A percentile compares a stretch with the other conserved stretches of the same genome.
phyloP scores from a whole-genome alignment of 31 red algal genomes.

The Endocladia muricata region DNA sequence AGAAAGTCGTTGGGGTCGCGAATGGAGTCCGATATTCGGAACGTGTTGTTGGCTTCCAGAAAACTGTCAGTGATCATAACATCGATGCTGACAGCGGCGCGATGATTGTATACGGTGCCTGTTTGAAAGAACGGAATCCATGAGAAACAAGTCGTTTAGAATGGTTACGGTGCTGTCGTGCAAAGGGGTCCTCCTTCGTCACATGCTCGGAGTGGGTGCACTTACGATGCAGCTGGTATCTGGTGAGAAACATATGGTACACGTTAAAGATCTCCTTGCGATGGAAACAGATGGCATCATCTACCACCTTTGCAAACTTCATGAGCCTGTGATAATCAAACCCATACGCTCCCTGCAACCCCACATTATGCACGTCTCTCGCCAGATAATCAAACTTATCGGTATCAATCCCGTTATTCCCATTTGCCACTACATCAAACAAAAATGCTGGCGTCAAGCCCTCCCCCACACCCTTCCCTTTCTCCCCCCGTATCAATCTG shows the following conservation, averaged over 20 bases:
- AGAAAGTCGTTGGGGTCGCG: constrained; percentile 69
- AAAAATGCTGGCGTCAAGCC: constrained; percentile 47
- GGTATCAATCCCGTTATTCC: constrained; percentile 77
- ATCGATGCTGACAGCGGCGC: constrained; percentile 78
- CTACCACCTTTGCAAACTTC: constrained; percentile 77
- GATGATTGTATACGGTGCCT: constrained; percentile 91
- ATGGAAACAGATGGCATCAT: constrained; percentile 82
- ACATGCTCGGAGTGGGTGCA: neutral
- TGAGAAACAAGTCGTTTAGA: no score
- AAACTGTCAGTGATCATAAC: constrained; percentile 87
- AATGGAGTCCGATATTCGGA: constrained; percentile 74
- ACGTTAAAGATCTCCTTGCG: constrained; percentile 92
- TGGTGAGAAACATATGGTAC: constrained; percentile 90
- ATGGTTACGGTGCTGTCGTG: no score
- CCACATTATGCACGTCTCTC: constrained; percentile 73
- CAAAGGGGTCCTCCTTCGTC: no score
- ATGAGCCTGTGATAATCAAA: constrained; percentile 91
- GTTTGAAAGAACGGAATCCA: neutral
- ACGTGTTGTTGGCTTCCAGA: constrained; percentile 70
- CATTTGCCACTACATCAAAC: constrained; percentile 85
- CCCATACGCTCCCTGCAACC: constrained; percentile 70
- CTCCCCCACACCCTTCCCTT: neutral
- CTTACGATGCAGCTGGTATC: constrained; percentile 77
- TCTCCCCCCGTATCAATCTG: constrained; percentile 56
- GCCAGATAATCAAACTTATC: constrained; percentile 99